These are phyloP conservation scores for Trichoderma virens DNA, from an alignment of 495 filamentous ascomycete species.

Conservation along the genomic window DNA sequence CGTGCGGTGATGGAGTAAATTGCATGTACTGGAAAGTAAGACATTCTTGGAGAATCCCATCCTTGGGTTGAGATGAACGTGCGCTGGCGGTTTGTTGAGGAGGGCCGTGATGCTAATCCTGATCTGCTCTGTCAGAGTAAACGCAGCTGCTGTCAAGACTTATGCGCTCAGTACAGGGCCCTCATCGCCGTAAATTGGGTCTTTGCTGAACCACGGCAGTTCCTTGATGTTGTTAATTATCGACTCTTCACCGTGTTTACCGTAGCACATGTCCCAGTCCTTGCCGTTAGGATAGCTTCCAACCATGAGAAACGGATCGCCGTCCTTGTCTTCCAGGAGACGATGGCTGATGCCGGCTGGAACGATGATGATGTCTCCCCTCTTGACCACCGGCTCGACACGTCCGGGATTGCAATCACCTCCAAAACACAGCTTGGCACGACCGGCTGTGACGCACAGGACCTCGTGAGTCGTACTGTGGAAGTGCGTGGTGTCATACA, in stretches of 20 bases:
- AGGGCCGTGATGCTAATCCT: too few relatives aligned
- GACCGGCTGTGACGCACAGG: constrained; percentile 49
- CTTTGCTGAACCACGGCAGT: constrained; percentile 48
- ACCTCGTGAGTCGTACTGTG: constrained; percentile 62
- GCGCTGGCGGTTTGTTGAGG: too few relatives aligned
- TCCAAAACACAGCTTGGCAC: constrained; percentile 58
- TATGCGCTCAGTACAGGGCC: constrained; percentile 38
- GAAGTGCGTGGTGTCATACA: constrained; percentile 59
- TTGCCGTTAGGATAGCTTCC: constrained; percentile 53
- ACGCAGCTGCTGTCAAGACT: too few relatives aligned
- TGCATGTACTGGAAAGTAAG: too few relatives aligned
- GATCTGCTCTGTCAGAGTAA: too few relatives aligned
- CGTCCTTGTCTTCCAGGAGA: constrained; percentile 46
- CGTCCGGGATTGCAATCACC: constrained; percentile 52
- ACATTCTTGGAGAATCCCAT: too few relatives aligned
- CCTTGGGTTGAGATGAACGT: too few relatives aligned
- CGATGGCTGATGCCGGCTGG: constrained; percentile 60
- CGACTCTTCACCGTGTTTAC: constrained; percentile 43
- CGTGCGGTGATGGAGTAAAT: too few relatives aligned
- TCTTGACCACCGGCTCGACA: constrained; percentile 46
- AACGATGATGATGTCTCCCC: constrained; percentile 58
- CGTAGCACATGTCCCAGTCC: constrained; percentile 66
- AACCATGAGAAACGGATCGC: constrained; percentile 55
- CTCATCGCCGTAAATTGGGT: constrained; percentile 53
- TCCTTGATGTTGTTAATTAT: constrained; percentile 38